These are phyloP conservation scores for Oxyria digyna DNA, from an alignment of 148 eudicot species.

Conservation along the genomic window DNA sequence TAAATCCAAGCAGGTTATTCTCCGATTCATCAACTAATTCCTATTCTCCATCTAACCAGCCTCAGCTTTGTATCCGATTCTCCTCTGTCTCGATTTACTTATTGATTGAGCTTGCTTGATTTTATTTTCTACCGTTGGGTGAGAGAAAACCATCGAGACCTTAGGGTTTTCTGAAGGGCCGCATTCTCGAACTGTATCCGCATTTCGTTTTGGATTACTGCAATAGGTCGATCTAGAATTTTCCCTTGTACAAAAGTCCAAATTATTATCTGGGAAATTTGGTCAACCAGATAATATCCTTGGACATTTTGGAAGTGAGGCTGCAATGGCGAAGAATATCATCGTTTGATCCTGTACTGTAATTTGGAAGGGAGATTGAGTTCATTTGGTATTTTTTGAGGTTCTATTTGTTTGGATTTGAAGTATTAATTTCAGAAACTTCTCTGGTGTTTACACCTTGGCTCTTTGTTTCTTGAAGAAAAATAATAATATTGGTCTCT, in stretches of 20 bases:
- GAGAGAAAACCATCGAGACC: background rate
- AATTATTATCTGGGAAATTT: background rate
- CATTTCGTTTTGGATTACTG: background rate
- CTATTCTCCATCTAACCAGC: background rate
- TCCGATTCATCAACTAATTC: background rate
- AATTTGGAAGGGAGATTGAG: background rate
- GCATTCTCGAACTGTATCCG: background rate
- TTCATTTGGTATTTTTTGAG: background rate
- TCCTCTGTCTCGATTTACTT: background rate
- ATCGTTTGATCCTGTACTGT: background rate
- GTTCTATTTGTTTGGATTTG: background rate
- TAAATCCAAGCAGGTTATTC: constrained; percentile 44
- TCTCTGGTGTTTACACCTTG: background rate
- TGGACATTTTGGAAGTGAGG: background rate
- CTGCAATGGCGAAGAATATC: background rate
- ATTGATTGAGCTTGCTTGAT: background rate
- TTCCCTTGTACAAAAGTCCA: background rate
- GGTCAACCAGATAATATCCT: background rate
- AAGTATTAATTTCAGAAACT: background rate
- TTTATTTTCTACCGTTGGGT: background rate
- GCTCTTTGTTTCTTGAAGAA: background rate
- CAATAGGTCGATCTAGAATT: background rate
- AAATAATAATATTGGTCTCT: background rate
- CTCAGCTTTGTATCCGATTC: background rate
- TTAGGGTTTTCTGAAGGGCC: background rate